Evolutionary conservation across 805 yeast species (phyloP), one percentile per base, ranked within the genome.

Genomic region (Candida coquimbonensis): DNA sequence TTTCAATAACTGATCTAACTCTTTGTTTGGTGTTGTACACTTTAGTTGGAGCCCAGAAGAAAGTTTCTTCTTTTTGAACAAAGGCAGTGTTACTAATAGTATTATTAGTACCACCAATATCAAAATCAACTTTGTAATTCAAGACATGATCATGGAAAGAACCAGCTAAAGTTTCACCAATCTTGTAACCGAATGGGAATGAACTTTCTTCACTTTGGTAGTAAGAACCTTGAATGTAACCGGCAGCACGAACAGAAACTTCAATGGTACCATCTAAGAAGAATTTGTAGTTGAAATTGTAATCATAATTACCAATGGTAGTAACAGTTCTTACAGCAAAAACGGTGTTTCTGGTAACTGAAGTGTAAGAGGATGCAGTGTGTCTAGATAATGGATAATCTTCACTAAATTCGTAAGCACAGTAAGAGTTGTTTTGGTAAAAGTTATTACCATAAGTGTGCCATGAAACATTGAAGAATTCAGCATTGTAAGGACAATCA

Each of bases 111-210:
- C 63, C 63, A 42, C 47, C 63, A 47, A 59, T 53, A 39, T 59
- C 63, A 13, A 59, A 47, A 42, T 59, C 63, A 26, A 56, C 61
- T 48, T 59, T 59, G 51, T 43, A 54, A 48, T 53, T 57, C 13
- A 59, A 17, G 8, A 55, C 61, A 35, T 59, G 63, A 36, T 59
- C 63, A 29, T 59, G 63, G 60, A 59, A 58, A 16, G 63, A 59
- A 36, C 62, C 63, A 7, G 60, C 49, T 17, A 59, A 37, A 7
- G 53, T 50, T 40, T 59, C 52, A 39, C 51, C 52, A 38, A 59
- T 45, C 38, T 39, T 49, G 44, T 53, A 49, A 21, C 63, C 63
- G 39, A 51, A 58, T 32, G 49, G 49, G 19, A 49, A 44, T 5
- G 51, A 45, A 12, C 45, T 52, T 25, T 52, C 50, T 16, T 51